Percentiles rank a stretch among this genome's conserved stretches.
Evolutionary conservation across 768 basidiomycete genomes (phyloP).

Genomic region (Termitomyces sp.): DNA sequence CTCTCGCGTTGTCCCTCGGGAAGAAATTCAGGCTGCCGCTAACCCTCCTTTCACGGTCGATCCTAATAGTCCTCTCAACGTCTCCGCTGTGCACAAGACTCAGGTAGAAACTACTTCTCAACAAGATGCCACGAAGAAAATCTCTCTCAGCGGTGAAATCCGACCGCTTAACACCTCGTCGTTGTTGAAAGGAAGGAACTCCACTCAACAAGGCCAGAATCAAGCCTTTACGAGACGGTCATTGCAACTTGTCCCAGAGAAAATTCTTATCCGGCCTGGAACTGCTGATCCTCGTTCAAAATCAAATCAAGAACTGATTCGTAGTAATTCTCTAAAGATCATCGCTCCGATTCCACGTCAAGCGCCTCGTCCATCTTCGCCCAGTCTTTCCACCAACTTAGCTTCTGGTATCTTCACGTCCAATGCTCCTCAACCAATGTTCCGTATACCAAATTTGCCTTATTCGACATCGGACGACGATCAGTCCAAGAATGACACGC

Average conservation of each 20-base stretch:
- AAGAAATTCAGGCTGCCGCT: neutral
- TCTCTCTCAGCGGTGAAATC: neutral
- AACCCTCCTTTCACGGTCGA: neutral
- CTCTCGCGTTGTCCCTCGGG: neutral
- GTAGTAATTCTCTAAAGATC: slow-evolving; percentile 9
- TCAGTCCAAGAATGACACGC: slow-evolving; percentile 12
- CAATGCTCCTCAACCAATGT: slow-evolving; percentile 13
- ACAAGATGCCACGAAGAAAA: neutral
- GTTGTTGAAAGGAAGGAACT: slow-evolving; percentile 8
- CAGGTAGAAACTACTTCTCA: neutral
- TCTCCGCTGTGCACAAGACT: neutral
- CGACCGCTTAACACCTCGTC: slow-evolving; percentile 12
- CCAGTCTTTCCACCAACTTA: slow-evolving; percentile 13
- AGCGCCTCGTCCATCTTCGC: slow-evolving; percentile 10
- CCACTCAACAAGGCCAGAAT: neutral
- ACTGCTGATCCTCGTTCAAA: slow-evolving; percentile 22
- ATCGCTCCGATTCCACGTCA: slow-evolving; percentile 21
- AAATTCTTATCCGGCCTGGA: slow-evolving; percentile 16
- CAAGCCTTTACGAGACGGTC: slow-evolving; percentile 4
- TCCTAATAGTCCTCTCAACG: neutral
- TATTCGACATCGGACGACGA: neutral
- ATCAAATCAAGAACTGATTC: neutral
- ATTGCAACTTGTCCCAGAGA: neutral
- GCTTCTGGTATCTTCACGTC: slow-evolving; percentile 13
- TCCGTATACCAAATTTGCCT: slow-evolving; percentile 10